Conservation (phyloP, 2,329 filamentous ascomycete genomes). For the Colletotrichum sp. region DNA sequence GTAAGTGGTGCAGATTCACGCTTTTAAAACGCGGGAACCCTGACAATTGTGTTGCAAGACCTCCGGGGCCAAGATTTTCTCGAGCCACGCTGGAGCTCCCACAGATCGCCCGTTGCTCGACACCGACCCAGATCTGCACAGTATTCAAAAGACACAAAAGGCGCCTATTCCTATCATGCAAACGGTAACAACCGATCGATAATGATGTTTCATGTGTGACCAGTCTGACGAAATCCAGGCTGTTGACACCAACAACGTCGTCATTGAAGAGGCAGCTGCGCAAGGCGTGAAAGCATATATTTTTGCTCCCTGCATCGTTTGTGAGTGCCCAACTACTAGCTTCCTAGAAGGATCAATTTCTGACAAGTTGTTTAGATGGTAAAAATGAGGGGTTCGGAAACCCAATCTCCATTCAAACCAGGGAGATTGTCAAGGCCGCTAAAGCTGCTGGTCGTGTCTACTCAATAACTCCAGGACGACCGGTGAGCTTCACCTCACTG, state of each 20-base stretch:
- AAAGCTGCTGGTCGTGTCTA: not conserved
- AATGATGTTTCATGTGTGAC: too few relatives aligned
- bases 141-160: not conserved
- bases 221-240: slow-evolving; percentile 29
- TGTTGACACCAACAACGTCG: slow-evolving; percentile 41
- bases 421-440: not conserved
- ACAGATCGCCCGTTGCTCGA: slow-evolving; percentile 46
- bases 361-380: too few relatives aligned
- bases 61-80: slow-evolving; percentile 58
- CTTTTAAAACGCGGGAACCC: not conserved
- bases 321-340: too few relatives aligned
- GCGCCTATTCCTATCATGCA: not conserved
- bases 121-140: slow-evolving; percentile 31
- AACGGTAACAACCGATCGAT: too few relatives aligned
- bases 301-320: slow-evolving; percentile 60
- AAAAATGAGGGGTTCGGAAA: not conserved
- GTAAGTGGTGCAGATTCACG: not conserved
- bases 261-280: slow-evolving; percentile 47
- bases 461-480: not conserved
- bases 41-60: slow-evolving; percentile 31
- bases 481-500: not conserved
- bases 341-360: too few relatives aligned
- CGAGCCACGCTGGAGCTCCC: slow-evolving; percentile 47
- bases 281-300: slow-evolving; percentile 53
- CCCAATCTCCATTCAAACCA: not conserved